Evolutionary conservation across 2,329 filamentous ascomycete genomes (phyloP), one percentile per base, ranked within the genome.

Genomic region (Macrophomina tecta): DNA sequence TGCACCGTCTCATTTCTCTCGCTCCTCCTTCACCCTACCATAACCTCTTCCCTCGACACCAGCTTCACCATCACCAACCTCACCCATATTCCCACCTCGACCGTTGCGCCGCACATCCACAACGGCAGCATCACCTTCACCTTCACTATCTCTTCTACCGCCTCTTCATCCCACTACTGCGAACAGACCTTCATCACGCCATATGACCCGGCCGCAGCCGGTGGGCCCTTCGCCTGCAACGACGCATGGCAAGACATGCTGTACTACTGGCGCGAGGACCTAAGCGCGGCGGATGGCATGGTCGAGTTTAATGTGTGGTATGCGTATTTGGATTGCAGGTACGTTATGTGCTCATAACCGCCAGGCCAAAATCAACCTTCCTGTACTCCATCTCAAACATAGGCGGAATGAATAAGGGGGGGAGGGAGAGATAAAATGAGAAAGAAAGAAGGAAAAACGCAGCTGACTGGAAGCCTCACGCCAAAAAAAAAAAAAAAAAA

Each of bases 51-150:
- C 42, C 30, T 48, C 56, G 42, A 34, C 30, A 5, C 42, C n/a
- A 42, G 42, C 58, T 62, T 23, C 18, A 48, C 45, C n/a, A 30
- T 62, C 58, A 42, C 38, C 58, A 62, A 62, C 58, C 30, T 62
- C 14, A 62, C 58, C 42, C 58, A 62, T 45, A 62, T 28, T n/a
- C 58, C 58, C 16, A 18, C 45, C 30, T 30, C 42, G 2, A n/a
- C 30, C 30, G 30, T 45, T n/a, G 16, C 16, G 3, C 6, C 56
- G 1, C 16, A n/a, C 23, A 3, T 18, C 14, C 23, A 32, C 23
- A 62, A 62, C 9, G 58, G 58, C 42, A 49, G 42, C 58, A 62
- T 62, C 30, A 16, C 8, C 30, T 62, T 62, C 30, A 38, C 32
- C 4, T 32, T 62, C 16, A 23, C 38, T 3, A 3, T 30, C 18